Evolutionary conservation across 2,329 filamentous ascomycete species (phyloP).

Genomic region (Verruconis gallopava): DNA sequence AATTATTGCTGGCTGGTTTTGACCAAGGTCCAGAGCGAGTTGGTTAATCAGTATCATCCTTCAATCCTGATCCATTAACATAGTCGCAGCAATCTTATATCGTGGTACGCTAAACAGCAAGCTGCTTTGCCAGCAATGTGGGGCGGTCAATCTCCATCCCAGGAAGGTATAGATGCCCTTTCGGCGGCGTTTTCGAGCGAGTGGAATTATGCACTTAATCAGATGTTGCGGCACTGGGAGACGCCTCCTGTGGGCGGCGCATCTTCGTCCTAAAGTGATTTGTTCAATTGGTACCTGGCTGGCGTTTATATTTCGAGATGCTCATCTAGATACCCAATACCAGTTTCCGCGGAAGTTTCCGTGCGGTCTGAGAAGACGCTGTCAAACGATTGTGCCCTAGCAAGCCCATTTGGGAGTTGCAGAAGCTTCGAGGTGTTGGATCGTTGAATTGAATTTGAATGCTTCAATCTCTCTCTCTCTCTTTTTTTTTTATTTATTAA

Average conservation of each 20-base stretch:
- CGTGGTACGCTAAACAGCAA: conserved; percentile 47
- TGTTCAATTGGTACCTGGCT: no score
- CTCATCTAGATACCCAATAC: no score
- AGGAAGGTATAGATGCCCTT: conserved; percentile 45
- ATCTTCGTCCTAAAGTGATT: no score
- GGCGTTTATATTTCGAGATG: no score
- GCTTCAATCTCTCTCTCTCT: no score
- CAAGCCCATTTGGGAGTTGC: no score
- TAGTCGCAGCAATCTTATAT: conserved; percentile 41
- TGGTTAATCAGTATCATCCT: conserved; percentile 21
- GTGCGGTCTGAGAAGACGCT: no score
- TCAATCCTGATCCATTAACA: background rate
- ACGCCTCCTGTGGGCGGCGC: conserved; percentile 31
- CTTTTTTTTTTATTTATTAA: no score
- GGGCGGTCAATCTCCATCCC: conserved; percentile 45
- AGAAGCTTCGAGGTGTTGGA: no score
- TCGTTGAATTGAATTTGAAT: no score
- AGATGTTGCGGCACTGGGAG: conserved; percentile 58
- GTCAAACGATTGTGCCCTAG: no score
- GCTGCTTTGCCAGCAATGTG: conserved; percentile 56
- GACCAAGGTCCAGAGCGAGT: conserved; percentile 53
- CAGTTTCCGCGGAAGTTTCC: no score
- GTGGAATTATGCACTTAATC: conserved; percentile 51
- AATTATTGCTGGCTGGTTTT: conserved; percentile 64
- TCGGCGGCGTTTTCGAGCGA: conserved; percentile 51